phyloP scores from a whole-genome alignment of 345 rosid species.

The Aurinia saxatilis region DNA sequence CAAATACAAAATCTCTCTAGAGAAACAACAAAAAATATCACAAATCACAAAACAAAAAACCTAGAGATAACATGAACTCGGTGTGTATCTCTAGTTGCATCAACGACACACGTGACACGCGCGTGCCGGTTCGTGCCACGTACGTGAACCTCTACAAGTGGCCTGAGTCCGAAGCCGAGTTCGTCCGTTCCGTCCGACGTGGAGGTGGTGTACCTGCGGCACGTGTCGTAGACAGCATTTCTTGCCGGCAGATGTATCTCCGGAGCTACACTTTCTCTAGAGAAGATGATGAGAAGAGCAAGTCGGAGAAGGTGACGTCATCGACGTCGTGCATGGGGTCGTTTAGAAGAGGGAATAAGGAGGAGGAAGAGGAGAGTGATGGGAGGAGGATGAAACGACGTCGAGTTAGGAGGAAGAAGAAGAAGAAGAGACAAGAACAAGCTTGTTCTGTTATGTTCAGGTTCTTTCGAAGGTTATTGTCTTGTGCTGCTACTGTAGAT shows the following conservation, averaged over 20 bases:
- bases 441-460: conserved; percentile 43
- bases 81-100: conserved; percentile 76
- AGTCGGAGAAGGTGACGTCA: background rate
- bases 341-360: conserved; percentile 6
- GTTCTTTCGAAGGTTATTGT: conserved; percentile 36
- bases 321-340: conserved; percentile 30
- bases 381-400: conserved; percentile 28
- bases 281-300: conserved; percentile 29
- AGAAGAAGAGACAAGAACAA: conserved; percentile 39
- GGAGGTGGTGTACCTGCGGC: conserved; percentile 15
- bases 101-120: conserved; percentile 60
- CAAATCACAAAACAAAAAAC: background rate
- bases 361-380: conserved; percentile 1
- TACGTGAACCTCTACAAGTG: conserved; percentile 67
- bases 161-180: conserved; percentile 75
- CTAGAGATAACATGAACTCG: conserved; percentile 45
- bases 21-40: background rate
- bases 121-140: conserved; percentile 50
- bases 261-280: conserved; percentile 77
- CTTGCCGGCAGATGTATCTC: conserved; percentile 77
- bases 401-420: conserved; percentile 38
- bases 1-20: background rate
- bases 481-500: conserved; percentile 41
- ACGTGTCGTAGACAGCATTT: conserved; percentile 71
- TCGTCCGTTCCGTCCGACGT: conserved; percentile 39